phyloP scores from a whole-genome alignment of 2,329 filamentous ascomycete genomes.

The Ophiostoma australiae region DNA sequence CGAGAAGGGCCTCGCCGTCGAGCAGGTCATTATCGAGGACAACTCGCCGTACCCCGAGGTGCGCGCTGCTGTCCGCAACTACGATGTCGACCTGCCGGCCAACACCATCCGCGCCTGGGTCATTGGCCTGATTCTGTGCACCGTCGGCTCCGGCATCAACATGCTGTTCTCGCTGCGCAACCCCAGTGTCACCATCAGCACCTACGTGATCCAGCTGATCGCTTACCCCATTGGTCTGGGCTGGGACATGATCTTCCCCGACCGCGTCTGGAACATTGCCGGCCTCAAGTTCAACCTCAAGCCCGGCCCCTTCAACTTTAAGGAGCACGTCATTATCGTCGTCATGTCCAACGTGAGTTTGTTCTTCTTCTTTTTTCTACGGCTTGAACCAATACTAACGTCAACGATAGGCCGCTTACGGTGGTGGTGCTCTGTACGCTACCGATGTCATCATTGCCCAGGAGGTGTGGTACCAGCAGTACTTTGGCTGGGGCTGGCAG shows the following conservation, averaged over 20 bases:
- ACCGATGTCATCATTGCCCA: slow-evolving; percentile 50
- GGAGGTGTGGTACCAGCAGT: slow-evolving; percentile 48
- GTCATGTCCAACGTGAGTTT: slow-evolving; percentile 58
- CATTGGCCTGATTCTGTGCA: slow-evolving; percentile 54
- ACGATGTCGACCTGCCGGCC: slow-evolving; percentile 46
- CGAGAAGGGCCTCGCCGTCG: slow-evolving; percentile 53
- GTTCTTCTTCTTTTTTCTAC: background rate
- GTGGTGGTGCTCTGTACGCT: slow-evolving; percentile 53
- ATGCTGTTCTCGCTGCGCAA: slow-evolving; percentile 56
- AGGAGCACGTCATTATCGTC: slow-evolving; percentile 58
- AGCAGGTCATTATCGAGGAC: slow-evolving; percentile 56
- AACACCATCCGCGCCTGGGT: slow-evolving; percentile 60
- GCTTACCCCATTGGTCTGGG: slow-evolving; percentile 54
- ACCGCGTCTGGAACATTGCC: slow-evolving; percentile 47
- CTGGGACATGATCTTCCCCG: slow-evolving; percentile 53
- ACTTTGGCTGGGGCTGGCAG: slow-evolving; percentile 55
- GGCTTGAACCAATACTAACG: slow-evolving; percentile 13
- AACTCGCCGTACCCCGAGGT: slow-evolving; percentile 65
- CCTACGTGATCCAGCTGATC: slow-evolving; percentile 58
- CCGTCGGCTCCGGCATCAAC: slow-evolving; percentile 53
- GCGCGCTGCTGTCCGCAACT: slow-evolving; percentile 30
- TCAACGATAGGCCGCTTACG: slow-evolving; percentile 48
- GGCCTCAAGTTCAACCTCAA: slow-evolving; percentile 53
- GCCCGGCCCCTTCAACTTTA: slow-evolving; percentile 56
- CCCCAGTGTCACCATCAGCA: slow-evolving; percentile 55